Percentiles rank a stretch among this genome's conserved stretches.
Evolutionary conservation across 2,329 filamentous ascomycete genomes (phyloP).

Genomic region (Talaromyces sp.): DNA sequence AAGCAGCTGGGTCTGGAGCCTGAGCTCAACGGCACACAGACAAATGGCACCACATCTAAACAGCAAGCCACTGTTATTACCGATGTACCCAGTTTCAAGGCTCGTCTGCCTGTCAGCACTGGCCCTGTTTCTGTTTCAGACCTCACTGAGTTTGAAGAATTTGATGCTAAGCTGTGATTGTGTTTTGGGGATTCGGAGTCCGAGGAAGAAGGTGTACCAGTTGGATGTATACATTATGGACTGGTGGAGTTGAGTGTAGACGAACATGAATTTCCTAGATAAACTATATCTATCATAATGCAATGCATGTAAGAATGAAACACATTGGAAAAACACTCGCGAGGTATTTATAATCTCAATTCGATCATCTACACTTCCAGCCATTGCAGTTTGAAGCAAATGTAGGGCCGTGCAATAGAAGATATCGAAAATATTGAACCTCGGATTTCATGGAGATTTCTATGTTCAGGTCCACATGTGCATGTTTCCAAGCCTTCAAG

Average conservation of each 20-base stretch:
- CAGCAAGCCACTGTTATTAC: constrained; percentile 65
- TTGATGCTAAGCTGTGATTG: constrained; percentile 74
- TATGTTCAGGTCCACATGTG: too few species aligned
- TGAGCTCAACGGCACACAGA: neutral
- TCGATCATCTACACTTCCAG: too few species aligned
- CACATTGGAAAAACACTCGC: neutral
- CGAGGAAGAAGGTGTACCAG: neutral
- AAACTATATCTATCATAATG: neutral
- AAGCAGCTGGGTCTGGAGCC: constrained; percentile 46
- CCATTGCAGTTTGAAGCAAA: too few species aligned
- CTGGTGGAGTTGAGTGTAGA: constrained; percentile 13
- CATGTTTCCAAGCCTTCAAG: too few species aligned
- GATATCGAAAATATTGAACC: too few species aligned
- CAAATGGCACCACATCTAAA: constrained; percentile 35
- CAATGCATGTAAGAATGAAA: neutral
- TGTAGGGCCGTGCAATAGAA: too few species aligned
- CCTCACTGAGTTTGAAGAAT: constrained; percentile 81
- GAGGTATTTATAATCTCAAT: too few species aligned
- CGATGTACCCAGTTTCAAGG: constrained; percentile 81
- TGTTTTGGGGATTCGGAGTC: neutral
- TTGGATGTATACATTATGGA: constrained; percentile 9
- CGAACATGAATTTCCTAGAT: constrained; percentile 1
- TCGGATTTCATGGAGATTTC: too few species aligned
- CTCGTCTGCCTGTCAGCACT: constrained; percentile 69
- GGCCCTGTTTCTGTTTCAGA: constrained; percentile 75